phyloP scores from a whole-genome alignment of 371 early-diverging fungal species.

The Catenaria anguillulae region DNA sequence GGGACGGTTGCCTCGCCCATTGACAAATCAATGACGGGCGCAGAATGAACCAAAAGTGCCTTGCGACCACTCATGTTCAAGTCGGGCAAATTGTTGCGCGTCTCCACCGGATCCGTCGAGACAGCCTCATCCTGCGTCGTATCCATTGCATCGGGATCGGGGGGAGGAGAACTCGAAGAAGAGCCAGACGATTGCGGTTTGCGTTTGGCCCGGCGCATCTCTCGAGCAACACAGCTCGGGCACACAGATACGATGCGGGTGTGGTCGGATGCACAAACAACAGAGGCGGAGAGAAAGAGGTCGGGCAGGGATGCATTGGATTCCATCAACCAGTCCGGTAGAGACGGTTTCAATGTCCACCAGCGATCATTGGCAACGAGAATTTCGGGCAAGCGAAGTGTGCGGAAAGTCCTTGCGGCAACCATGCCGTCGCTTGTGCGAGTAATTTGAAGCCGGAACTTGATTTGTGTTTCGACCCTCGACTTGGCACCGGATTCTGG shows the following conservation, averaged over 20 bases:
- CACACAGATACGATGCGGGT: conserved; percentile 59
- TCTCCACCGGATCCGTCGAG: background rate
- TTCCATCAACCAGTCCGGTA: too few relatives aligned
- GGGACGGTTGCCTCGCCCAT: conserved; percentile 80
- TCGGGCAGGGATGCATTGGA: conserved; percentile 15
- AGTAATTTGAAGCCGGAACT: conserved; percentile 68
- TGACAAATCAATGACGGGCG: conserved; percentile 69
- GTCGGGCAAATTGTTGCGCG: conserved; percentile 6
- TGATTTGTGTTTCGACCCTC: conserved; percentile 86
- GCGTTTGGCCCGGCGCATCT: conserved; percentile 27
- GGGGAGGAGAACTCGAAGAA: background rate
- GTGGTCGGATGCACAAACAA: conserved; percentile 74
- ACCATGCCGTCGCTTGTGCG: conserved; percentile 62
- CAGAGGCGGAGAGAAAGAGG: conserved; percentile 57
- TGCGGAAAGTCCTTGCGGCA: conserved; percentile 65
- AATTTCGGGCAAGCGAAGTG: conserved; percentile 65
- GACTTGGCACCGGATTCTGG: conserved; percentile 71
- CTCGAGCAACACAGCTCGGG: conserved; percentile 70
- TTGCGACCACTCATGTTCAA: conserved; percentile 46
- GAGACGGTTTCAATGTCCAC: conserved; percentile 12
- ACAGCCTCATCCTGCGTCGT: background rate
- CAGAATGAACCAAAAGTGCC: conserved; percentile 73
- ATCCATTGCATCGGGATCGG: background rate
- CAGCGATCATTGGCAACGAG: conserved; percentile 62
- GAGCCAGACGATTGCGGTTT: background rate